These are phyloP conservation scores for Lecanicillium sp. DNA, from an alignment of 2,329 filamentous ascomycete genomes.

Conservation along the genomic window DNA sequence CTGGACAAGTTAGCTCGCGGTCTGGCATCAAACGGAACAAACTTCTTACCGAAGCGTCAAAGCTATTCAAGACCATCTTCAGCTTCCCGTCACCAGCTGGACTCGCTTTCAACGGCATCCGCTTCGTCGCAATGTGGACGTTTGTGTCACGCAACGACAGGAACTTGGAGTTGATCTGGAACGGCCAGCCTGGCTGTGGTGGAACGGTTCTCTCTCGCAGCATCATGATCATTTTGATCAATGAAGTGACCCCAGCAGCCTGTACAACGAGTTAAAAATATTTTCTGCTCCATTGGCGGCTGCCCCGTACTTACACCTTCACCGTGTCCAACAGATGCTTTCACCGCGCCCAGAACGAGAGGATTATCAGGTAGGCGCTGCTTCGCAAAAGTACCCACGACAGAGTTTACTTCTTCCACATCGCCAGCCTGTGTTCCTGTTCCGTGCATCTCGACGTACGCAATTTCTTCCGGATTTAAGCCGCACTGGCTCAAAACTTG, in stretches of 20 bases:
- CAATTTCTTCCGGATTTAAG: conserved; percentile 67
- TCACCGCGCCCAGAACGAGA: conserved; percentile 54
- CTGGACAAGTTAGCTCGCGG: neutral
- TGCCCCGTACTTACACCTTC: conserved; percentile 33
- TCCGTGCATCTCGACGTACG: conserved; percentile 84
- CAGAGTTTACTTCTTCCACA: conserved; percentile 71
- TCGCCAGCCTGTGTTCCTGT: conserved; percentile 84
- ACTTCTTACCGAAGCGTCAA: conserved; percentile 1
- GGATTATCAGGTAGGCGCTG: conserved; percentile 42
- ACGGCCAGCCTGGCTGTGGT: conserved; percentile 17
- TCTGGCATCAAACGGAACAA: neutral
- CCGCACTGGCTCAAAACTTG: conserved; percentile 55
- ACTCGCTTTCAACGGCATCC: neutral
- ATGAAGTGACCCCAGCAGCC: conserved; percentile 31
- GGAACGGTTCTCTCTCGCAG: conserved; percentile 36
- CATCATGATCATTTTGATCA: conserved; percentile 36
- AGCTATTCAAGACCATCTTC: conserved; percentile 1
- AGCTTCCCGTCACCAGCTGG: neutral
- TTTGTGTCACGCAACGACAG: conserved; percentile 31
- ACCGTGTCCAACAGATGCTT: conserved; percentile 57
- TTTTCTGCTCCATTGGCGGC: neutral
- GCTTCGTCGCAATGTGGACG: neutral
- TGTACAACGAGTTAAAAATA: neutral
- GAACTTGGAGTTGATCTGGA: conserved; percentile 29
- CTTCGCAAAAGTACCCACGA: conserved; percentile 50